A percentile compares a stretch with the other conserved stretches of the same genome.
Evolutionary conservation across 805 yeast genomes (phyloP).

Genomic region (Candida loeiensis): DNA sequence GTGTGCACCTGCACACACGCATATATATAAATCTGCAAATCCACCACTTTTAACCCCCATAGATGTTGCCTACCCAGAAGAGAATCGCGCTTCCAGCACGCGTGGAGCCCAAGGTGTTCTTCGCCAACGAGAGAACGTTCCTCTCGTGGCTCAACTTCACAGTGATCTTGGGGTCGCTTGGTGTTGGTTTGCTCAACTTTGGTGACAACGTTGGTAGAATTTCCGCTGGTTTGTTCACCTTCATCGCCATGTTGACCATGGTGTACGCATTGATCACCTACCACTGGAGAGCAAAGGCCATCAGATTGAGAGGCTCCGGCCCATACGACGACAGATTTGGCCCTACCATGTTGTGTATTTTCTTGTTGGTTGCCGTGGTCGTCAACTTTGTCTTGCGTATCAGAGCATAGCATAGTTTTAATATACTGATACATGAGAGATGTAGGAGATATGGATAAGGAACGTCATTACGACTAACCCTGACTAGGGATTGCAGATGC

Average conservation of each 20-base stretch:
- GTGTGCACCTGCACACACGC: slow-evolving; percentile 1
- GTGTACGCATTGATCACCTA: slow-evolving; percentile 90
- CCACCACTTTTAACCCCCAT: not conserved
- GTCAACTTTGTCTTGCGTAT: slow-evolving; percentile 87
- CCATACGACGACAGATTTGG: slow-evolving; percentile 99
- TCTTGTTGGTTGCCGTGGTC: slow-evolving; percentile 87
- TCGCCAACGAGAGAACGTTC: slow-evolving; percentile 98
- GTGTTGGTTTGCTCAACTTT: slow-evolving; percentile 92
- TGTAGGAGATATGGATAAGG: slow-evolving; percentile 2
- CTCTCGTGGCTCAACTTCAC: slow-evolving; percentile 98
- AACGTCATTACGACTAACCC: too few species aligned
- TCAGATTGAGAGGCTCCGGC: slow-evolving; percentile 94
- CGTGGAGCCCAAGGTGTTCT: slow-evolving; percentile 98
- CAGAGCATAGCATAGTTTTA: slow-evolving; percentile 37
- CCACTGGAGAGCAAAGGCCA: slow-evolving; percentile 99
- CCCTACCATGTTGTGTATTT: slow-evolving; percentile 95
- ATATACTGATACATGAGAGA: not conserved
- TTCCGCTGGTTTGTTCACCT: slow-evolving; percentile 89
- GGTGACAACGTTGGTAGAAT: slow-evolving; percentile 93
- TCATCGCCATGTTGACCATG: slow-evolving; percentile 98
- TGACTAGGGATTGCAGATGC: too few species aligned
- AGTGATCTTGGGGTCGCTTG: slow-evolving; percentile 94
- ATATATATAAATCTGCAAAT: not conserved
- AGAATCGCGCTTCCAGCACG: slow-evolving; percentile 97
- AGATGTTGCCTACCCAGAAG: slow-evolving; percentile 49